Evolutionary conservation across 2,329 filamentous ascomycete genomes (phyloP).

Genomic region (Parafenestella ontariensis): DNA sequence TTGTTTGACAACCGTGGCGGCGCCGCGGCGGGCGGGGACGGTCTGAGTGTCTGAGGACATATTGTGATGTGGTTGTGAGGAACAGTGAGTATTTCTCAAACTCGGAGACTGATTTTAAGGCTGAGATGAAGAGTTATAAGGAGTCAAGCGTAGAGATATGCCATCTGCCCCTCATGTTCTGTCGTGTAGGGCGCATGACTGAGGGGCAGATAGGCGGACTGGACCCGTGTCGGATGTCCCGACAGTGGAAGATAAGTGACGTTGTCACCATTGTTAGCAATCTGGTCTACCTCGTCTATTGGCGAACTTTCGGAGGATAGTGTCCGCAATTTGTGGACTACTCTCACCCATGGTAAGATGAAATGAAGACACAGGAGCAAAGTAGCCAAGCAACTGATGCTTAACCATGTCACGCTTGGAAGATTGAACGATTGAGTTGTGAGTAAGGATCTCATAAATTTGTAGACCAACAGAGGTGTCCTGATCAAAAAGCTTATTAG

Average conservation of each 20-base stretch:
- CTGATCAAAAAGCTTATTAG: not conserved
- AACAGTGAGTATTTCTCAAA: no score
- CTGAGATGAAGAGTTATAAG: not conserved
- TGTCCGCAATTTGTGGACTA: not conserved
- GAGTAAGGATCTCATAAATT: not conserved
- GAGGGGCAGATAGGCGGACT: conserved; percentile 21
- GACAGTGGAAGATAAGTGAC: conserved; percentile 10
- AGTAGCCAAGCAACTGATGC: no score
- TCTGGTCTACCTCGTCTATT: not conserved
- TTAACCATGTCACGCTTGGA: not conserved
- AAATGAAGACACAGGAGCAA: not conserved
- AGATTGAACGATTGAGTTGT: not conserved
- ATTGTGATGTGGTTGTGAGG: not conserved
- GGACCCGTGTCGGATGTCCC: conserved; percentile 1
- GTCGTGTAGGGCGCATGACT: conserved; percentile 11
- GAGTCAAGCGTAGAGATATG: not conserved
- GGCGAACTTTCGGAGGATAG: not conserved
- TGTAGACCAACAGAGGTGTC: not conserved
- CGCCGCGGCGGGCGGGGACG: conserved; percentile 55
- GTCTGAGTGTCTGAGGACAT: conserved; percentile 31
- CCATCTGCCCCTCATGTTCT: conserved; percentile 15
- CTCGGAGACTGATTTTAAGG: not conserved
- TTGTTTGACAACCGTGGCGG: conserved; percentile 47
- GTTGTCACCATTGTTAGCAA: conserved; percentile 4
- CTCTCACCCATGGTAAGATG: not conserved